These are phyloP conservation scores for Chaetomium sp. DNA, from an alignment of 2,329 filamentous ascomycete genomes.

Conservation along the genomic window DNA sequence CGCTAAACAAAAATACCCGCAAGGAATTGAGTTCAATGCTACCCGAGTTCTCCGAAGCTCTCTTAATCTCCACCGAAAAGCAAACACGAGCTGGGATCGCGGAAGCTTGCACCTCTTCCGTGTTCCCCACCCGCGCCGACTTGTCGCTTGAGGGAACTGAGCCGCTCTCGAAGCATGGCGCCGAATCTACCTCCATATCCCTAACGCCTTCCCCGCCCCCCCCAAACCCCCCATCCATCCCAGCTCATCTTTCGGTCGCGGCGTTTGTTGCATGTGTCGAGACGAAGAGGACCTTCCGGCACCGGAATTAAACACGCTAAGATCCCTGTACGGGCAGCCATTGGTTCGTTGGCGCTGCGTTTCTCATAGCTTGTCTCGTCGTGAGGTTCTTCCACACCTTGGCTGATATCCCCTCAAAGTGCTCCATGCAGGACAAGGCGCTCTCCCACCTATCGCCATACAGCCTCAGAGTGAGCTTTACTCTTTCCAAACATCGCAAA, in stretches of 20 bases:
- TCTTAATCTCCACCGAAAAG: neutral
- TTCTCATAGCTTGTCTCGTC: conserved; percentile 43
- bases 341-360: conserved; percentile 30
- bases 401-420: conserved; percentile 54
- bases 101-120: neutral
- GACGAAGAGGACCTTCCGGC: neutral
- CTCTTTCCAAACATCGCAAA: conserved; percentile 56
- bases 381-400: conserved; percentile 49
- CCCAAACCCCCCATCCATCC: neutral
- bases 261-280: neutral
- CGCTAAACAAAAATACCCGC: neutral
- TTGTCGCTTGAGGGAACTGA: neutral
- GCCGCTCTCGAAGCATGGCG: neutral
- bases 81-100: neutral
- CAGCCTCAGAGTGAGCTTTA: conserved; percentile 55
- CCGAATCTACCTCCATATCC: neutral
- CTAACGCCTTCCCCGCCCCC: neutral
- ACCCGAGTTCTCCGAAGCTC: conserved; percentile 6
- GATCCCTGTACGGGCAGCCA: conserved; percentile 29
- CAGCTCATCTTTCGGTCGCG: neutral
- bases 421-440: conserved; percentile 54
- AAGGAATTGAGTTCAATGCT: neutral
- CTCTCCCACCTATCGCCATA: conserved; percentile 64
- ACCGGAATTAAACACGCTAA: neutral
- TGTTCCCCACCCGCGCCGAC: neutral